phyloP scores from a whole-genome alignment of 768 basidiomycete genomes.

The Lentinula sp. region DNA sequence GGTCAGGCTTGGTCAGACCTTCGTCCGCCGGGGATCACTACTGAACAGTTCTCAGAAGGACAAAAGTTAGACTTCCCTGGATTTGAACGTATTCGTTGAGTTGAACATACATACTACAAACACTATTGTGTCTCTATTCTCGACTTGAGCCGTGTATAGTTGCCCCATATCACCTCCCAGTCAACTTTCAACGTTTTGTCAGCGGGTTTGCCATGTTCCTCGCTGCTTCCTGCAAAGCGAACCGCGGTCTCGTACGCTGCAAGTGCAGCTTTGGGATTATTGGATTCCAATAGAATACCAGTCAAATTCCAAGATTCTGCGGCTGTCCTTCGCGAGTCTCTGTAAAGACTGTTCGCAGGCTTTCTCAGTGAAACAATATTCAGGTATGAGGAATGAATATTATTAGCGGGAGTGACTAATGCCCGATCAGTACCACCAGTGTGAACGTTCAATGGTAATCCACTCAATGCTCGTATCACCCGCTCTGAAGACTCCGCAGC shows the following conservation, averaged over 20 bases:
- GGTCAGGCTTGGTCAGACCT: no score
- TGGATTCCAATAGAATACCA: slow-evolving; percentile 55
- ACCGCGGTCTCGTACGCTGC: slow-evolving; percentile 66
- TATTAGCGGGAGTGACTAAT: slow-evolving; percentile 5
- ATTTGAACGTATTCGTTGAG: no score
- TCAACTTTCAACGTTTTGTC: slow-evolving; percentile 53
- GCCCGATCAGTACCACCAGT: background rate
- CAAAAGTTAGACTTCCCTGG: no score
- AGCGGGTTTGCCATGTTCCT: slow-evolving; percentile 33
- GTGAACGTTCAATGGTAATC: slow-evolving; percentile 25
- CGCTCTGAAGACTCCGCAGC: slow-evolving; percentile 67
- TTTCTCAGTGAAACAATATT: slow-evolving; percentile 45
- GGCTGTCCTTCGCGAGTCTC: slow-evolving; percentile 64
- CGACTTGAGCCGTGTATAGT: slow-evolving; percentile 47
- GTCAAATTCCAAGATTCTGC: slow-evolving; percentile 73
- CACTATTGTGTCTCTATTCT: background rate
- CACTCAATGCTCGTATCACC: slow-evolving; percentile 49
- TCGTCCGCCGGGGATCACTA: no score
- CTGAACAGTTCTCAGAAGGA: no score
- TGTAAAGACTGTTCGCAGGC: slow-evolving; percentile 52
- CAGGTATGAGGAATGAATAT: slow-evolving; percentile 37
- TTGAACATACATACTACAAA: slow-evolving; percentile 1
- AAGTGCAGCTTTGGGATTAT: slow-evolving; percentile 34
- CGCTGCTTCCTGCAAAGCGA: slow-evolving; percentile 54
- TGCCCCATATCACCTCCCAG: slow-evolving; percentile 55